Evolutionary conservation across 2,329 filamentous ascomycete species (phyloP).

Genomic region (Knufia fluminis): DNA sequence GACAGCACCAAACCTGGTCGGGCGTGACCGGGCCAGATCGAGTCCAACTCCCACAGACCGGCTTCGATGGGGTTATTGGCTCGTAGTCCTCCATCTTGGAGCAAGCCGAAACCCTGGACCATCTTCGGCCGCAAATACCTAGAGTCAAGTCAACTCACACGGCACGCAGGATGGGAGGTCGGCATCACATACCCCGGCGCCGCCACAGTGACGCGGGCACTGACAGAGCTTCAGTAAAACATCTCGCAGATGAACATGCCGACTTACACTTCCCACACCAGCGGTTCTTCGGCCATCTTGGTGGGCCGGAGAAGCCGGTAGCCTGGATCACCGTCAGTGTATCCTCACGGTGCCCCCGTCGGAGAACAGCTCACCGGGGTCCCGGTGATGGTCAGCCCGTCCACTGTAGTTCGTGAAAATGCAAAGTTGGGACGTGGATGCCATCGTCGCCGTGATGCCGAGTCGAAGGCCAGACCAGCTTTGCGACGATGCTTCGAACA

Average conservation of each 20-base stretch:
- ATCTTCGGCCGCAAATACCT: conserved; percentile 20
- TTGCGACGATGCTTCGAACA: conserved; percentile 4
- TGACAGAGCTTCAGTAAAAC: neutral
- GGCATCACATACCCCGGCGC: conserved; percentile 18
- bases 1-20: conserved; percentile 20
- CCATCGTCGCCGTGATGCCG: conserved; percentile 4
- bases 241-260: neutral
- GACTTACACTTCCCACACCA: conserved; percentile 9
- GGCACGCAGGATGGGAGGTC: neutral
- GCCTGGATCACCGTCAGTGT: neutral
- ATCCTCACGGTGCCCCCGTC: neutral
- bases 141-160: conserved; percentile 8
- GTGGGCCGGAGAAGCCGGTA: conserved; percentile 4
- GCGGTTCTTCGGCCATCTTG: conserved; percentile 1
- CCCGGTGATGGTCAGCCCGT: neutral
- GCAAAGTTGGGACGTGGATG: conserved; percentile 1
- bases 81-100: conserved; percentile 23
- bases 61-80: conserved; percentile 22
- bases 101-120: conserved; percentile 13
- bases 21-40: conserved; percentile 19
- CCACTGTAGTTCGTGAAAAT: conserved; percentile 11
- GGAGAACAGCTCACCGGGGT: neutral
- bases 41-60: conserved; percentile 16
- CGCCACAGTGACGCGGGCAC: conserved; percentile 9
- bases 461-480: conserved; percentile 3